Conservation (phyloP, 2,329 filamentous ascomycete species). For the Talaromyces sp. region DNA sequence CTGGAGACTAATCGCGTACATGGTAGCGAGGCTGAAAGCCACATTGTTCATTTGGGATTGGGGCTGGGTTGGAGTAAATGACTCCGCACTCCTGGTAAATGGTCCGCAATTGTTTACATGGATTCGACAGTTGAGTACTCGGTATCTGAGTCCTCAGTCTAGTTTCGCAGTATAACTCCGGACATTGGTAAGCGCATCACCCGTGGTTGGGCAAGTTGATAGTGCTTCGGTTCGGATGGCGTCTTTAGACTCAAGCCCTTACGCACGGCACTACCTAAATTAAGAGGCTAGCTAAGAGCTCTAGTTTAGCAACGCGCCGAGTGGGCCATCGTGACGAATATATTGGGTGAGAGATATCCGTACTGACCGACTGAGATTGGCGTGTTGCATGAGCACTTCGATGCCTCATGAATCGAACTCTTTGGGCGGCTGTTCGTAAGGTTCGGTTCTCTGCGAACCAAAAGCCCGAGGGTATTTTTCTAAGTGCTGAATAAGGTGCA, state of each 20-base stretch:
- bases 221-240: conserved; percentile 5
- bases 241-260: conserved; percentile 9
- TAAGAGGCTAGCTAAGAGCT: not conserved
- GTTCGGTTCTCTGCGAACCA: not conserved
- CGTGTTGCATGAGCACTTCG: not conserved
- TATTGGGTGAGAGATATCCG: conserved; percentile 3
- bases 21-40: conserved; percentile 9
- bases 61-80: not conserved
- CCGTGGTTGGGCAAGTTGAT: not conserved
- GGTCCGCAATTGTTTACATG: not conserved
- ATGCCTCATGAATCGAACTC: not conserved
- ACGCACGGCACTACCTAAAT: conserved; percentile 5
- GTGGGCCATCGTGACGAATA: conserved; percentile 11
- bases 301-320: not conserved
- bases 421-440: not conserved
- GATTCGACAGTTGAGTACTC: not conserved
- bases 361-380: not conserved
- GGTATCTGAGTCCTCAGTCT: not conserved
- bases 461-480: not conserved
- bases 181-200: not conserved
- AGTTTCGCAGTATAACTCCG: not conserved
- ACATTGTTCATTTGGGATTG: not conserved
- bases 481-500: not conserved
- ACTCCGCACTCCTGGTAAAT: not conserved
- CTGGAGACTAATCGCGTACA: not conserved